Evolutionary conservation across 192 early-diverging fungal species (phyloP), one percentile per base, ranked within the genome.

Genomic region (Linnemannia zychae): DNA sequence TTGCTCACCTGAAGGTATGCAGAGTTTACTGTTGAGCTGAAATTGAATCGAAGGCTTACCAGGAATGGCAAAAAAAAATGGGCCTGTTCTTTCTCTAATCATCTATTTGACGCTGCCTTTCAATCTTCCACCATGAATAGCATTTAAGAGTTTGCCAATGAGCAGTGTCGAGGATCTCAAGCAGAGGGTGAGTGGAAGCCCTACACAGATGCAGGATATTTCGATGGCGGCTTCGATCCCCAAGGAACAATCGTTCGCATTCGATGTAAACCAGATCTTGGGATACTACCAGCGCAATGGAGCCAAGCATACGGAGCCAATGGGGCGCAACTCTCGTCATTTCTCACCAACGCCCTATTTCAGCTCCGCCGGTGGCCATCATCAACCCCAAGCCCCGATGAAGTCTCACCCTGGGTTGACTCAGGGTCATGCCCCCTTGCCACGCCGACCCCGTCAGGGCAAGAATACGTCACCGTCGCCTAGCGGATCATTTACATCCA

Each of bases 311-410:
- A 13, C 53, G 0, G 74, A 76, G 22, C 77, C 77, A 4, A 60
- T 66, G 78, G 83, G 83, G 12, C 83, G 83, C 36, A 85, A 79
- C 49, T 79, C 83, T 2, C 72, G 83, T 18, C 83, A 79, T 40
- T 85, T 85, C 36, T 79, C 83, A n/a, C 83, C 83, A 4, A 72
- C 83, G 20, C 83, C 83, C 7, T 85, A 85, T 46, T 85, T 76
- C 52, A 85, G 78, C 33, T 31, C 77, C 11, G 48, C 57, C 3
- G 50, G 77, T 5, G 60, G 67, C 16, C 77, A 79, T 46, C 74
- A 76, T 38, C 67, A 77, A 37, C 24, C 71, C 9, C 78, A 53
- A 20, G 38, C 22, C 5, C 38, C 40, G 17, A 49, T 79, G 72
- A 79, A 76, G n/a, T 28, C 77, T 3, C 83, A 85, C 28, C 83